Evolutionary conservation across 305 asterid genomes (phyloP).

Genomic region (Fraxinus platypoda): DNA sequence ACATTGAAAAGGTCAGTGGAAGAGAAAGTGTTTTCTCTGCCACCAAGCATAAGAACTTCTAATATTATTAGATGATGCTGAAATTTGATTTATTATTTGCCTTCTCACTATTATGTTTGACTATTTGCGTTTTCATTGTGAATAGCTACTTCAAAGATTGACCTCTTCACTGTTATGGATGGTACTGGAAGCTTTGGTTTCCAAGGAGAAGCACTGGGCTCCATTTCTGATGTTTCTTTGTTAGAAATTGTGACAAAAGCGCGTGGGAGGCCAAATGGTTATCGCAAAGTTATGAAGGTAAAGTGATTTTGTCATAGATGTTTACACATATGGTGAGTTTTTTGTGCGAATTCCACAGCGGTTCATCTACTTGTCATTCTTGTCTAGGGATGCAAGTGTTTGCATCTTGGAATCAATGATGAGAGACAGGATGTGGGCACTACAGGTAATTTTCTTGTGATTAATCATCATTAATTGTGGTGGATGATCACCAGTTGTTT

Average conservation of each 20-base stretch:
- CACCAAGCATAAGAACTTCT: slow-evolving; percentile 14
- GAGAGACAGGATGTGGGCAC: slow-evolving; percentile 79
- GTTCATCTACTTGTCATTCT: slow-evolving; percentile 19
- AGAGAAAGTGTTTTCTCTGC: not conserved
- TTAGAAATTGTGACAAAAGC: slow-evolving; percentile 81
- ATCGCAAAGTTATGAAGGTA: slow-evolving; percentile 88
- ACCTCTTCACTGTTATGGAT: slow-evolving; percentile 40
- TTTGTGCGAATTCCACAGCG: slow-evolving; percentile 2
- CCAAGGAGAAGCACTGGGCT: slow-evolving; percentile 84
- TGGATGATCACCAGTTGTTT: slow-evolving; percentile 13
- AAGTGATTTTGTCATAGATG: slow-evolving; percentile 12
- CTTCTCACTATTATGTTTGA: slow-evolving; percentile 9
- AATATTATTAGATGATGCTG: slow-evolving; percentile 8
- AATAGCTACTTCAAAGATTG: slow-evolving; percentile 76
- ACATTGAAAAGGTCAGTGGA: not conserved
- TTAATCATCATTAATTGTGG: slow-evolving; percentile 14
- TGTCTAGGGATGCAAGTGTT: slow-evolving; percentile 57
- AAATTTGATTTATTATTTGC: slow-evolving; percentile 1
- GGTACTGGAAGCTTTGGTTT: slow-evolving; percentile 50
- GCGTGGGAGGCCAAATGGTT: slow-evolving; percentile 90
- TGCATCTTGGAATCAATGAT: slow-evolving; percentile 79
- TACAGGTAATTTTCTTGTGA: slow-evolving; percentile 51
- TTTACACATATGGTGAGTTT: not conserved
- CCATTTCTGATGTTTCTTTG: slow-evolving; percentile 78
- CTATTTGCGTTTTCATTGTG: slow-evolving; percentile 26